phyloP scores from a whole-genome alignment of 2,329 filamentous ascomycete genomes.

The Talaromyces pinophilus region DNA sequence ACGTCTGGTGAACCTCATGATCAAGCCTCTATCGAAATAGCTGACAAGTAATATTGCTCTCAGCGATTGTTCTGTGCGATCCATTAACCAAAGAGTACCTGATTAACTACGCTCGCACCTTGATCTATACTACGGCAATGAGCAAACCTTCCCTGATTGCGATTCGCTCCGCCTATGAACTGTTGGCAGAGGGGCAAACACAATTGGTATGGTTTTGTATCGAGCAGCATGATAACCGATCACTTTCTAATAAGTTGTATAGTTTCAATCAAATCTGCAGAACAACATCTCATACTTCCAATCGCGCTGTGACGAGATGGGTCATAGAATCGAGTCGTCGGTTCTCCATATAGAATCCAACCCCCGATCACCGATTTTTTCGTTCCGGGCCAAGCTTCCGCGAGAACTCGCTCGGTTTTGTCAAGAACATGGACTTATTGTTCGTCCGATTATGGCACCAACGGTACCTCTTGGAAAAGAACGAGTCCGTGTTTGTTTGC shows the following conservation, averaged over 20 bases:
- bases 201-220: conserved; percentile 40
- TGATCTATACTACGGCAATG: conserved; percentile 74
- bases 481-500: conserved; percentile 66
- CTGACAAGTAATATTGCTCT: neutral
- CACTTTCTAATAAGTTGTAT: neutral
- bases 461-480: conserved; percentile 66
- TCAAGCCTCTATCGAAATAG: conserved; percentile 26
- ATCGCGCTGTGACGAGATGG: conserved; percentile 45
- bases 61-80: conserved; percentile 65
- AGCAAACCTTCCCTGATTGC: conserved; percentile 61
- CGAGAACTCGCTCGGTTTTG: conserved; percentile 61
- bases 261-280: conserved; percentile 40
- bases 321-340: conserved; percentile 26
- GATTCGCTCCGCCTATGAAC: conserved; percentile 60
- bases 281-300: conserved; percentile 51
- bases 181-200: conserved; percentile 55
- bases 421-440: conserved; percentile 60
- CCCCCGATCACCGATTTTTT: conserved; percentile 65
- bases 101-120: conserved; percentile 72
- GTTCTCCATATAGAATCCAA: conserved; percentile 44
- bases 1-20: conserved; percentile 31
- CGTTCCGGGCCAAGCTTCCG: conserved; percentile 60
- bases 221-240: conserved; percentile 15
- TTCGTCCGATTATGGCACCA: conserved; percentile 67
- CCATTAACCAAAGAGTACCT: conserved; percentile 62